phyloP scores from a whole-genome alignment of 75 land plant genomes.

The Pinus albicaulis region DNA sequence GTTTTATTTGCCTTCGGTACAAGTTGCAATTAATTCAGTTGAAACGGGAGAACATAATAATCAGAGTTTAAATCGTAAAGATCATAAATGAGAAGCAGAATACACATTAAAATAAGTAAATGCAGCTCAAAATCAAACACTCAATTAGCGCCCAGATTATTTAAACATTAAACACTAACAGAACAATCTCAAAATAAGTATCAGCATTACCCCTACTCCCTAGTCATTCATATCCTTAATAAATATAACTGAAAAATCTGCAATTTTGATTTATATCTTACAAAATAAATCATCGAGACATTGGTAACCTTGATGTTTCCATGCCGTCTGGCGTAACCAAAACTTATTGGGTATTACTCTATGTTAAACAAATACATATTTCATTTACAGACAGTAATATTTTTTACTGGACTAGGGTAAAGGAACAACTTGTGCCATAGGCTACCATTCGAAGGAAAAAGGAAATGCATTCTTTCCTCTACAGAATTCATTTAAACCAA shows the following conservation, averaged over 20 bases:
- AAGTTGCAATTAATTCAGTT: not conserved
- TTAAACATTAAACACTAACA: not conserved
- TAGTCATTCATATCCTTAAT: not conserved
- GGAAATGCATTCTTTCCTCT: not conserved
- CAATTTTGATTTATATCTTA: not conserved
- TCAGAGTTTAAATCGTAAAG: not conserved
- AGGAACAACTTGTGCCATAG: not conserved
- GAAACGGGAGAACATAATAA: not conserved
- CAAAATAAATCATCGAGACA: not conserved
- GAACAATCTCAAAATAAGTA: not conserved
- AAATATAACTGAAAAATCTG: not conserved
- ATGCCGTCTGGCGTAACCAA: not conserved
- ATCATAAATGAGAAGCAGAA: not conserved
- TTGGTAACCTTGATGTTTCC: not conserved
- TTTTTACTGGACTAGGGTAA: not conserved
- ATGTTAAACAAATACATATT: not conserved
- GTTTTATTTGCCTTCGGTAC: not conserved
- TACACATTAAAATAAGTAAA: not conserved
- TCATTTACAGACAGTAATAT: not conserved
- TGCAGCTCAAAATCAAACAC: not conserved
- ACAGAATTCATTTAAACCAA: not conserved
- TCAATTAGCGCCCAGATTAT: not conserved
- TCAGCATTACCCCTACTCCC: not conserved
- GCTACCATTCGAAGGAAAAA: not conserved
- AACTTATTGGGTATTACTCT: not conserved